phyloP scores from a whole-genome alignment of 192 early-diverging fungal genomes.

The Thamnidium elegans region DNA sequence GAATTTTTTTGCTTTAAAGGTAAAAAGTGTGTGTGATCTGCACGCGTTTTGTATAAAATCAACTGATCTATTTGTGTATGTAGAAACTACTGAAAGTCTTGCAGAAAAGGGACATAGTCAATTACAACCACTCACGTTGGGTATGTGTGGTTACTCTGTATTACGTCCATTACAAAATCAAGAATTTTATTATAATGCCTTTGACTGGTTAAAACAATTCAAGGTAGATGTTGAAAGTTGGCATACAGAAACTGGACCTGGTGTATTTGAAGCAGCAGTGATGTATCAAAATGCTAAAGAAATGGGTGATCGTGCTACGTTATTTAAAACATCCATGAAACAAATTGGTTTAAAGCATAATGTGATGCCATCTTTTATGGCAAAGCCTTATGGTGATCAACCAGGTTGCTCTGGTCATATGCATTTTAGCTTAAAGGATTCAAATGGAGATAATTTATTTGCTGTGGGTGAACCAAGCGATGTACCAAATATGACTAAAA shows the following conservation, averaged over 20 bases:
- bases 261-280: conserved; percentile 79
- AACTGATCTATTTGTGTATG: neutral
- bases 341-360: conserved; percentile 66
- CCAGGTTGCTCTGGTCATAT: conserved; percentile 83
- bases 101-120: conserved; percentile 55
- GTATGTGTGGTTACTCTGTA: conserved; percentile 83
- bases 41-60: neutral
- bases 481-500: conserved; percentile 46
- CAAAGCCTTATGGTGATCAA: conserved; percentile 67
- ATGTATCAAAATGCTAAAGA: conserved; percentile 57
- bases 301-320: conserved; percentile 67
- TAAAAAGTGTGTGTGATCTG: conserved; percentile 22
- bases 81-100: conserved; percentile 71
- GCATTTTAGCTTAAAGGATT: conserved; percentile 65
- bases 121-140: conserved; percentile 61
- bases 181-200: conserved; percentile 68
- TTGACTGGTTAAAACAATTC: conserved; percentile 57
- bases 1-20: conserved; percentile 83
- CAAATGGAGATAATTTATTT: conserved; percentile 53
- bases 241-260: conserved; percentile 84
- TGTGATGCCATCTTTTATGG: conserved; percentile 81
- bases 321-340: conserved; percentile 77
- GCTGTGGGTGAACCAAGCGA: conserved; percentile 27
- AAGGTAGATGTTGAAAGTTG: conserved; percentile 68
- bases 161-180: conserved; percentile 64